Conservation (phyloP, 345 rosid species). For the Populus pruinosa region DNA sequence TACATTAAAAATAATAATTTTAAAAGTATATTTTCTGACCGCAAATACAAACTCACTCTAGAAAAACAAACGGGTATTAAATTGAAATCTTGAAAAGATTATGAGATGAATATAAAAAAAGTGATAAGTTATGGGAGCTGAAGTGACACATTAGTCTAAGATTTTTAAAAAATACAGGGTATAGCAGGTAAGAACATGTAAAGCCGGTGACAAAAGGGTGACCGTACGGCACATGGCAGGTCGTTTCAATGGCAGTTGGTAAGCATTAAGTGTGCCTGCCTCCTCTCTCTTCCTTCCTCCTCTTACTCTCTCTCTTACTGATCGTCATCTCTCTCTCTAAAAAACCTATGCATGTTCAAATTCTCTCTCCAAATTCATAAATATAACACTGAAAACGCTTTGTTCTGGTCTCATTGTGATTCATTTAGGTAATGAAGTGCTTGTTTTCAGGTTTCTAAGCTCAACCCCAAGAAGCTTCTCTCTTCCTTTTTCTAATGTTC, state of each 20-base stretch:
- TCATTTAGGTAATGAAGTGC: neutral
- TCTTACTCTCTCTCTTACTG: conserved; percentile 6
- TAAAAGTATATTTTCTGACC: too few relatives aligned
- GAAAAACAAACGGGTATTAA: too few relatives aligned
- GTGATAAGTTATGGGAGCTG: neutral
- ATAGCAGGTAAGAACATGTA: conserved; percentile 14
- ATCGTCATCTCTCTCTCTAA: conserved; percentile 4
- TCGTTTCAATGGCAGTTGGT: conserved; percentile 63
- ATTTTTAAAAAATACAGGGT: neutral
- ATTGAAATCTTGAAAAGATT: too few relatives aligned
- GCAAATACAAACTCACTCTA: too few relatives aligned
- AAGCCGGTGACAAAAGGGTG: conserved; percentile 26
- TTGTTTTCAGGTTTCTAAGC: neutral
- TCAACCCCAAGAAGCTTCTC: neutral
- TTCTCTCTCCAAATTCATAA: neutral
- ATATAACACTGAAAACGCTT: neutral
- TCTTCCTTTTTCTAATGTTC: neutral
- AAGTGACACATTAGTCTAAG: neutral
- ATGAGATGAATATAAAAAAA: neutral
- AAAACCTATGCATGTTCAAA: neutral
- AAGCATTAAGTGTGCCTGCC: conserved; percentile 52
- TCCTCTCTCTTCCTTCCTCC: neutral
- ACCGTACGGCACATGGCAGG: conserved; percentile 50
- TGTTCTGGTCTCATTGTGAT: neutral
- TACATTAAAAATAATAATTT: too few relatives aligned